Base-by-base conservation (phyloP, 805 yeast species). In the Saturnispora serradocipensis region DNA sequence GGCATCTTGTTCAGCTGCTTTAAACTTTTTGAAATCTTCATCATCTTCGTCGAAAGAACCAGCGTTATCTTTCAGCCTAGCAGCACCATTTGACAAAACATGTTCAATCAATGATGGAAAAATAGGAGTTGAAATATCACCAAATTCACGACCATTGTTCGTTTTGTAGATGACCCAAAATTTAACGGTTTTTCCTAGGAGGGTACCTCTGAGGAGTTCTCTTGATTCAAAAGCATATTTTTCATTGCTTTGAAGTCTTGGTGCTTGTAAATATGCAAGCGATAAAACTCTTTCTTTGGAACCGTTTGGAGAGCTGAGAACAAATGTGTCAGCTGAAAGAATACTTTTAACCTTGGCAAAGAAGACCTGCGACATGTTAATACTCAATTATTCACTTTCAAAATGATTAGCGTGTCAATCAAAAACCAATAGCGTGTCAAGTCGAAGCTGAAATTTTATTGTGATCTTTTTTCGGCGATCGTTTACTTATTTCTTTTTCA, bases 281-380 rank as follows among this genome's bases (percentile, higher is more conserved):
- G 88, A 75, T 49, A 86, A 71, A 32, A 74, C 62, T 58, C 86
- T 72, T 62, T 86, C 93, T 8, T 76, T 78, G 43, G 75, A 73
- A n/a, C 67, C 66, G 49, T 68, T 69, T 35, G 75, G 57, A 3
- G 88, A 84, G 10, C 73, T 72, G 56, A 85, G 72, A 40, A 84
- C 76, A 38, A 86, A 58, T 11, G 89, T 80, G 67, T 85, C 91
- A 4, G 86, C 88, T 46, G 86, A 82, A 36, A 82, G 62, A 16
- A 84, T 88, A 44, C 80, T 73, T 61, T 84, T 84, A 46, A 85
- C 90, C 63, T 77, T 81, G 39, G 88, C 90, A 50, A 69, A 59
- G 46, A 58, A 67, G n/a, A 62, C 59, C 51, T 61, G 63, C 11
- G 70, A 57, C 71, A 67, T 67, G 43, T 28, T 16, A 8, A 44